phyloP scores from a whole-genome alignment of 148 eudicot genomes.

The Diospyros lotus region DNA sequence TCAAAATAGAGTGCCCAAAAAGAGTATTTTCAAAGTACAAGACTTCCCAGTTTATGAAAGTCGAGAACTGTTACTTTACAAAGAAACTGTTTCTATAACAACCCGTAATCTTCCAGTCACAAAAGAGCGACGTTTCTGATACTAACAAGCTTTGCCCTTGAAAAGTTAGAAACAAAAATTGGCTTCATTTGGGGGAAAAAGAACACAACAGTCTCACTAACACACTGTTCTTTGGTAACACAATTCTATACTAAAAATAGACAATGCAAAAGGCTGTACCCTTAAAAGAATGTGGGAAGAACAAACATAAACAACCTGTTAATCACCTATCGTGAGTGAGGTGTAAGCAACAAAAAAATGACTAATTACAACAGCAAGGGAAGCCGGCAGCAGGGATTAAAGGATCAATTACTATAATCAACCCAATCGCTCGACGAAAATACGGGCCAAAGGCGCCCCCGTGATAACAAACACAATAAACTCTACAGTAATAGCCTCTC shows the following conservation, averaged over 20 bases:
- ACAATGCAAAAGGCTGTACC: too few relatives aligned
- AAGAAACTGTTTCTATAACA: too few relatives aligned
- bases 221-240: too few relatives aligned
- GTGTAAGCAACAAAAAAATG: neutral
- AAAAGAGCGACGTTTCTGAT: too few relatives aligned
- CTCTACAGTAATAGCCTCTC: neutral
- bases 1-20: too few relatives aligned
- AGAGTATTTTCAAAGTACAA: too few relatives aligned
- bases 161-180: neutral
- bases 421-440: neutral
- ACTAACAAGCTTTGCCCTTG: too few relatives aligned
- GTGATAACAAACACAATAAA: neutral
- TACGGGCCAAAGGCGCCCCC: neutral
- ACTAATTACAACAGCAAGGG: conserved; percentile 9
- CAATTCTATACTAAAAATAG: too few relatives aligned
- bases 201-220: neutral
- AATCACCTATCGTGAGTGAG: neutral
- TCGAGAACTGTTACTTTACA: too few relatives aligned
- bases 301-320: neutral
- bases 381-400: conserved; percentile 7
- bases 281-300: neutral
- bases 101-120: too few relatives aligned
- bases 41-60: too few relatives aligned
- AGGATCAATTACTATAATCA: neutral
- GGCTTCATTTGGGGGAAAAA: neutral